phyloP scores from a whole-genome alignment of 192 early-diverging fungal genomes.

The Dimargaris verticillata region DNA sequence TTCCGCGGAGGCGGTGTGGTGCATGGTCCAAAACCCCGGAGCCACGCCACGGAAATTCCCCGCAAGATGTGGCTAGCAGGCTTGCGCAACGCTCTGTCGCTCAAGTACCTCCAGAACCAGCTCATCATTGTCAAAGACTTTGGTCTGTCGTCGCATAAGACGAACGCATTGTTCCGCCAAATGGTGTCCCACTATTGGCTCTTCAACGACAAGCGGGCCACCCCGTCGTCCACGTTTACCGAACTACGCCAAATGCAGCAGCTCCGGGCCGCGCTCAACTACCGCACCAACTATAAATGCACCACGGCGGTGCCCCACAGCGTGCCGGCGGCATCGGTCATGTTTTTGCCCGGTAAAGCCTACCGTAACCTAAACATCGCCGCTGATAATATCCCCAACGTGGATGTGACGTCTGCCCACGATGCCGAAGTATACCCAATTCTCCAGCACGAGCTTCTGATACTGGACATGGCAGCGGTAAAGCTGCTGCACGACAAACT shows the following conservation, averaged over 20 bases:
- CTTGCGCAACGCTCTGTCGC: conserved; percentile 64
- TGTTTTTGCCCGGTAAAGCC: conserved; percentile 13
- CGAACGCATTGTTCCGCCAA: conserved; percentile 30
- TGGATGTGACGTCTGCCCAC: conserved; percentile 37
- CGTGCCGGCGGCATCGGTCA: conserved; percentile 16
- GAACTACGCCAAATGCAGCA: conserved; percentile 13
- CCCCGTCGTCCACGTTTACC: conserved; percentile 16
- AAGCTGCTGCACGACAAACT: conserved; percentile 39
- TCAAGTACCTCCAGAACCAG: conserved; percentile 83
- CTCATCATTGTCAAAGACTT: conserved; percentile 66
- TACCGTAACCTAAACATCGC: conserved; percentile 37
- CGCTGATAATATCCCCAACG: conserved; percentile 39
- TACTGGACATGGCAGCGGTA: conserved; percentile 47
- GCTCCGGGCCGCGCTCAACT: not conserved
- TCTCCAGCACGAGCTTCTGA: conserved; percentile 44
- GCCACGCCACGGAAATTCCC: conserved; percentile 65
- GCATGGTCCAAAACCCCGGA: conserved; percentile 82
- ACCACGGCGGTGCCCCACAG: not conserved
- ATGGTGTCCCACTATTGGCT: conserved; percentile 24
- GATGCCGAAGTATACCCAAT: conserved; percentile 53
- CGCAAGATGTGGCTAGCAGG: conserved; percentile 74
- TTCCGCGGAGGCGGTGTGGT: conserved; percentile 63
- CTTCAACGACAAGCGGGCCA: conserved; percentile 23
- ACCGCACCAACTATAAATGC: conserved; percentile 14
- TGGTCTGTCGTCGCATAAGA: conserved; percentile 32